A percentile compares a stretch with the other conserved stretches of the same genome.
Evolutionary conservation across 352 stramenopile species (phyloP).

Genomic region (Phytopythium mirpurense): DNA sequence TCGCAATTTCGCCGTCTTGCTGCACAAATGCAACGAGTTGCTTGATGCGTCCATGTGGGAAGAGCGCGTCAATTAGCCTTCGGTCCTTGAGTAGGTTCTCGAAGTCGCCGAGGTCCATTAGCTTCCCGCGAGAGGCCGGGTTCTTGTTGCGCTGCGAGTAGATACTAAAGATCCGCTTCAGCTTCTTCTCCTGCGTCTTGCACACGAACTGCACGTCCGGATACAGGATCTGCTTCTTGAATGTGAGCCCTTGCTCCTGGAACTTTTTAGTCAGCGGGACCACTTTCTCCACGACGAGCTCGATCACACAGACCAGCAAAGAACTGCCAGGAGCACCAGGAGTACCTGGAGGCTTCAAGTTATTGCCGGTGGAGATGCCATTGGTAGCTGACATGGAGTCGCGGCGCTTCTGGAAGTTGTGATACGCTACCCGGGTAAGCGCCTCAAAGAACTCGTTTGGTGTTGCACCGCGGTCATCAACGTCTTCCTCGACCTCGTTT

Average conservation of each 20-base stretch:
- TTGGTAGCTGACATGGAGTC: constrained; percentile 22
- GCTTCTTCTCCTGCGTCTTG: constrained; percentile 69
- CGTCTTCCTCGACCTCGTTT: constrained; percentile 33
- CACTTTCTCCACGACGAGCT: constrained; percentile 62
- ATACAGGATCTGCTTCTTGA: constrained; percentile 84
- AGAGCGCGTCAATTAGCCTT: constrained; percentile 62
- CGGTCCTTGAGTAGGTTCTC: constrained; percentile 68
- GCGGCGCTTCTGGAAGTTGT: constrained; percentile 64
- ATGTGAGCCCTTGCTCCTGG: constrained; percentile 73
- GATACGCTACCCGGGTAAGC: constrained; percentile 57
- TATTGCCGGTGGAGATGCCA: constrained; percentile 5
- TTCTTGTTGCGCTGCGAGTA: constrained; percentile 81
- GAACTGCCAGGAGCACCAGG: background rate
- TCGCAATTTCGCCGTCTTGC: constrained; percentile 59
- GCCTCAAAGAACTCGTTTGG: constrained; percentile 82
- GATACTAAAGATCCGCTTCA: constrained; percentile 65
- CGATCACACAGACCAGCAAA: constrained; percentile 39
- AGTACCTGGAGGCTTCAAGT: background rate
- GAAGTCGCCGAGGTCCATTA: constrained; percentile 71
- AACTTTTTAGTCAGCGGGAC: constrained; percentile 72
- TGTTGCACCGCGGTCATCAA: constrained; percentile 54
- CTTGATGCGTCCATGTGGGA: constrained; percentile 69
- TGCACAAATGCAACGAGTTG: constrained; percentile 74
- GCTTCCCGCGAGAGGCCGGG: constrained; percentile 54
- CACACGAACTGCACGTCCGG: constrained; percentile 71